Evolutionary conservation across 164 flowering plant genomes (phyloP), one percentile per base, ranked within the genome.

Genomic region (Brasenia schreberi): DNA sequence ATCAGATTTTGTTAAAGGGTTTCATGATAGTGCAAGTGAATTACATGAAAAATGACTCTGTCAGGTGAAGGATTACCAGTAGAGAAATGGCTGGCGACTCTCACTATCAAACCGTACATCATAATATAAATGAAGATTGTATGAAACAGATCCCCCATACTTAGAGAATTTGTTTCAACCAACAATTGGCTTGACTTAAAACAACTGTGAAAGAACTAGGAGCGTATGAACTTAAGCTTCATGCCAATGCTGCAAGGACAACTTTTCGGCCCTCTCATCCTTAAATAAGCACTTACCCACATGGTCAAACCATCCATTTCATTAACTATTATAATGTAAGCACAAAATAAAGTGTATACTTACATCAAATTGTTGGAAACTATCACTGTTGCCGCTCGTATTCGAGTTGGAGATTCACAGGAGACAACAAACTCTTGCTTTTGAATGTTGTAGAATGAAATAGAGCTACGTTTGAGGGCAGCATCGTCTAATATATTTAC

Each of bases 201-300:
- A 14, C n/a, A 61, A 61, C 19, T 16, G 19, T 61, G 16, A 19
- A 14, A 10, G 9, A 19, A 19, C 23, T 61, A 56, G n/a, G n/a
- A 56, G 59, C n/a, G 1, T 56, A n/a, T 56, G 12, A 12, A 56
- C n/a, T 84, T 77, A 87, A 56, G 96, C 92, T 80, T 89, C 96
- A 72, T 86, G 96, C 96, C 96, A 89, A 70, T 89, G 90, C 59
- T 75, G 78, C 18, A 87, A 73, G 6, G 90, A 88, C 52, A 88
- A 74, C 66, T 84, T 83, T 65, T 78, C 86, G 70, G 90, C 96
- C 69, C 84, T 89, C 70, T 87, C 88, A 69, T 84, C 84, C 76
- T 89, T 89, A 14, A 79, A 81, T 63, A 89, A 71, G 27, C 95
- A 91, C 64, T 88, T 88, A 5, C 91, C 91, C 59, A 88, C 87